A percentile compares a stretch with the other conserved stretches of the same genome.
Conservation (phyloP, 768 basidiomycete species). For the Tremella mesenterica region DNA sequence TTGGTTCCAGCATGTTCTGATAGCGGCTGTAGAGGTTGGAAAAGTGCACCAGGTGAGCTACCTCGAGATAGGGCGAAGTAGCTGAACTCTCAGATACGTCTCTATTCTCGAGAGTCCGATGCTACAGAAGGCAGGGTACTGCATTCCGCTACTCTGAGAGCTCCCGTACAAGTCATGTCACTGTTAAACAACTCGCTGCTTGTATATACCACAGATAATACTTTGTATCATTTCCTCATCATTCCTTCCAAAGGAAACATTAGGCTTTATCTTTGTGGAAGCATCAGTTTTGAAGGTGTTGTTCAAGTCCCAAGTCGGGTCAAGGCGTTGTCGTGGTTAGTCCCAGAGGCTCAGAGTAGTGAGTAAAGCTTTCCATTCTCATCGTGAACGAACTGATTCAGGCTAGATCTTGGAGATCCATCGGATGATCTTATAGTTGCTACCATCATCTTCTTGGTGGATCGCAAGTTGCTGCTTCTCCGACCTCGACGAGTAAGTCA, state of each 20-base stretch:
- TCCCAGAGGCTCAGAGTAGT: conserved; percentile 89
- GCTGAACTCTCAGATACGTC: conserved; percentile 57
- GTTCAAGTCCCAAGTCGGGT: conserved; percentile 75
- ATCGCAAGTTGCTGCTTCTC: conserved; percentile 78
- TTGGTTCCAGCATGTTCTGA: conserved; percentile 93
- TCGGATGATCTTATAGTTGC: conserved; percentile 85
- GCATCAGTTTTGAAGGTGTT: conserved; percentile 86
- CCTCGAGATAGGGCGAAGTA: background rate
- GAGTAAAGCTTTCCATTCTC: conserved; percentile 41
- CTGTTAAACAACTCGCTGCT: conserved; percentile 89
- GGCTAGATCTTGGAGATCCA: conserved; percentile 81
- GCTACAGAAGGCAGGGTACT: conserved; percentile 73
- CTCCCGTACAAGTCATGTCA: conserved; percentile 76
- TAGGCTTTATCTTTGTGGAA: conserved; percentile 81
- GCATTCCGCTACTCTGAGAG: conserved; percentile 64
- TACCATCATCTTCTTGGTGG: conserved; percentile 90
- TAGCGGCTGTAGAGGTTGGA: conserved; percentile 77
- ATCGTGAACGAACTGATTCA: background rate
- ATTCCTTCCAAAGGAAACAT: conserved; percentile 67
- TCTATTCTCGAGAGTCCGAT: conserved; percentile 89
- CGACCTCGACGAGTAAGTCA: conserved; percentile 68
- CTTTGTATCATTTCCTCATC: conserved; percentile 82
- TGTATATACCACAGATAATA: conserved; percentile 91
- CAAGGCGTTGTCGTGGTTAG: conserved; percentile 91
- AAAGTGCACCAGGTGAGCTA: conserved; percentile 60